A percentile compares a stretch with the other conserved stretches of the same genome.
phyloP scores from a whole-genome alignment of 768 basidiomycete genomes.

The Rhodotorula babjevae region DNA sequence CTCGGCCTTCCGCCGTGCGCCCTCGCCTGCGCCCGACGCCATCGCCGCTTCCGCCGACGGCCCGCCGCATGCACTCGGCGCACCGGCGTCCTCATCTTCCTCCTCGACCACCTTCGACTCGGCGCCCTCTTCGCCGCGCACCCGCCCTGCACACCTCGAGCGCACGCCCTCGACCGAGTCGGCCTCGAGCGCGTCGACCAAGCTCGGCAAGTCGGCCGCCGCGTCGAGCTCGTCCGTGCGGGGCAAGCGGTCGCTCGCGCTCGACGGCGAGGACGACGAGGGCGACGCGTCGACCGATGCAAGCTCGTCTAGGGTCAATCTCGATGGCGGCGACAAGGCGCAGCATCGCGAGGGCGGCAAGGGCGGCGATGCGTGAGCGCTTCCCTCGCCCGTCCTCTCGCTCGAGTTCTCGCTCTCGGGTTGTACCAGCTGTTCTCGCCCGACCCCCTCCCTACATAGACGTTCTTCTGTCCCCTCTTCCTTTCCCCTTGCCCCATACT shows the following conservation, averaged over 20 bases:
- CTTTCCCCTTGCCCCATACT: background rate
- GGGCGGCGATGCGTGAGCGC: background rate
- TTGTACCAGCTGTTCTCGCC: background rate
- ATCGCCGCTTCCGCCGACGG: background rate
- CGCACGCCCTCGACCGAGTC: background rate
- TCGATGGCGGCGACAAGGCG: background rate
- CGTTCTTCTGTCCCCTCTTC: too few relatives aligned
- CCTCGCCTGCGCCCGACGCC: background rate
- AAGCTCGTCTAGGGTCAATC: background rate
- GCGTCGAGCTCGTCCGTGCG: background rate
- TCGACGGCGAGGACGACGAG: too few relatives aligned
- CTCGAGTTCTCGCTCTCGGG: too few relatives aligned
- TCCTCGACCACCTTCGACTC: background rate
- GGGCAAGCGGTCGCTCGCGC: background rate
- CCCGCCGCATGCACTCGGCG: background rate
- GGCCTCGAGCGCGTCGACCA: background rate
- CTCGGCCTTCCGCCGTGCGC: background rate
- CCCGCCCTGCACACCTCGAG: background rate
- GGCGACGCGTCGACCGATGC: background rate
- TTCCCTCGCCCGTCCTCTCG: too few relatives aligned
- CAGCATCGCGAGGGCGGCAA: background rate
- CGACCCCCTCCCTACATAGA: too few relatives aligned
- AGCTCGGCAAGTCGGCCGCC: background rate
- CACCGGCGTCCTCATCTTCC: background rate
- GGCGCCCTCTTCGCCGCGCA: background rate